These are phyloP conservation scores for Ulvella scutata DNA, from an alignment of 139 green algal genomes.

Conservation along the genomic window DNA sequence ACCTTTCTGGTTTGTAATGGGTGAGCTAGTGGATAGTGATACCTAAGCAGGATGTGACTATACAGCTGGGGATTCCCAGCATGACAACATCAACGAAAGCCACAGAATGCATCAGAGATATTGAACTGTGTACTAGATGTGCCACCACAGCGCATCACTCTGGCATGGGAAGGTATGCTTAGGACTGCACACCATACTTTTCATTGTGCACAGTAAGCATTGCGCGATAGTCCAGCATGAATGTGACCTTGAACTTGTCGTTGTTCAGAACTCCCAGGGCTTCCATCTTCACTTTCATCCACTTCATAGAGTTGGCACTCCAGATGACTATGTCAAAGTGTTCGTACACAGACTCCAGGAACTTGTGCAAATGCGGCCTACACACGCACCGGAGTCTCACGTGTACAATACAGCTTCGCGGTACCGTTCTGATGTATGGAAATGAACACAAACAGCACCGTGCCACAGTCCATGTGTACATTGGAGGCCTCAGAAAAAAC, in stretches of 20 bases:
- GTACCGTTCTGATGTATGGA: too few relatives aligned
- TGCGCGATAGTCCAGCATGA: conserved; percentile 66
- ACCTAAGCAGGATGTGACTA: too few relatives aligned
- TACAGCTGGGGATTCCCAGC: too few relatives aligned
- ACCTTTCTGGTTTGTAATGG: too few relatives aligned
- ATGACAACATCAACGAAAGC: too few relatives aligned
- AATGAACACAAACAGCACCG: background rate
- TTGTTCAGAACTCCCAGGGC: conserved; percentile 75
- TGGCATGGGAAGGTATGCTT: background rate
- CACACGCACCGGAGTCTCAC: background rate
- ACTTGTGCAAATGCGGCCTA: conserved; percentile 68
- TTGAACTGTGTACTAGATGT: too few relatives aligned
- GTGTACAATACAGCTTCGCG: too few relatives aligned
- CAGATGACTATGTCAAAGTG: conserved; percentile 86
- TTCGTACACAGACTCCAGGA: conserved; percentile 59
- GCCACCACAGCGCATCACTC: too few relatives aligned
- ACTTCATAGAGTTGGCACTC: conserved; percentile 78
- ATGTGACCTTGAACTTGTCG: conserved; percentile 58
- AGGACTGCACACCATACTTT: conserved; percentile 21
- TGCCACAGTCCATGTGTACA: background rate
- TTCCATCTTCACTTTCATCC: conserved; percentile 82
- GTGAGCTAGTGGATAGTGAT: too few relatives aligned
- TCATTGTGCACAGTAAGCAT: conserved; percentile 73
- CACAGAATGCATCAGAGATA: too few relatives aligned
- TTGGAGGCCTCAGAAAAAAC: too few relatives aligned